These are phyloP conservation scores for Rheum nobile DNA, from an alignment of 148 eudicot species.

Conservation along the genomic window DNA sequence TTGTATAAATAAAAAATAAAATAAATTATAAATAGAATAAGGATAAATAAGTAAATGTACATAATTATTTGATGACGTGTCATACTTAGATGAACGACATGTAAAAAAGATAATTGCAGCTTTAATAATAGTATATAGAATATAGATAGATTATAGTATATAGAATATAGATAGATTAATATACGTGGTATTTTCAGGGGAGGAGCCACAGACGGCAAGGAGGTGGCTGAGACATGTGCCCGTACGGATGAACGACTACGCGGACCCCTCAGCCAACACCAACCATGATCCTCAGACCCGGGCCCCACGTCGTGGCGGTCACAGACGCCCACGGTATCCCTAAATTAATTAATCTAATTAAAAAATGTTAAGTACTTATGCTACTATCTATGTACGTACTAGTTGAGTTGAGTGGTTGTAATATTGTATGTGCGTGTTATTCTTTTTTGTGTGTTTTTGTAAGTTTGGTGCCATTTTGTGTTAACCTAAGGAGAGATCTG, in stretches of 20 bases:
- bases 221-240: background rate
- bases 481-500: background rate
- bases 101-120: too few species aligned
- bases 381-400: background rate
- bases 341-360: background rate
- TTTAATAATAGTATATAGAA: too few species aligned
- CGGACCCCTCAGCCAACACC: conserved; percentile 2
- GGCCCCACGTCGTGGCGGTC: background rate
- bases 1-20: too few species aligned
- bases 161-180: background rate
- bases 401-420: background rate
- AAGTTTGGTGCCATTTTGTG: background rate
- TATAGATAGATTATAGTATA: background rate
- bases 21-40: too few species aligned
- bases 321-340: background rate
- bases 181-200: background rate
- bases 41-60: too few species aligned
- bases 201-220: background rate
- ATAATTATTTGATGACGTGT: too few species aligned
- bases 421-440: background rate
- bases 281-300: conserved; percentile 8
- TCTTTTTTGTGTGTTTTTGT: background rate
- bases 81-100: too few species aligned
- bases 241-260: conserved; percentile 4
- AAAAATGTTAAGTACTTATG: background rate